Conservation (phyloP, 139 green algal genomes). For the Choricystis sp. region DNA sequence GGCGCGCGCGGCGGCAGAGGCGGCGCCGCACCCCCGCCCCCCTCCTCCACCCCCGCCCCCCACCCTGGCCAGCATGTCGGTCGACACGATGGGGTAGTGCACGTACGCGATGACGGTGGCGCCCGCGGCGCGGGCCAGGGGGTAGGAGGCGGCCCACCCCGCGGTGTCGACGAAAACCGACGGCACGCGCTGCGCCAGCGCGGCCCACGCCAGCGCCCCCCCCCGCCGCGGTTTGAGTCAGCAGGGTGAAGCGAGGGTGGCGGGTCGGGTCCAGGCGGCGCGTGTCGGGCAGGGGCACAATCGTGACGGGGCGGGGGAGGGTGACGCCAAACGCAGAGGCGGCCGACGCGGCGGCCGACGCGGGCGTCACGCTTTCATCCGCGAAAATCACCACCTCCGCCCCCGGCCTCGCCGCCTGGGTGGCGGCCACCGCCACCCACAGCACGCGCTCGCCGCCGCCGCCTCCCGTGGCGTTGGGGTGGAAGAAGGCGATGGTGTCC, state of each 20-base stretch:
- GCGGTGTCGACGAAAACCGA: conserved; percentile 81
- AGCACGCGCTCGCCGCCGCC: conserved; percentile 88
- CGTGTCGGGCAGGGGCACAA: conserved; percentile 35
- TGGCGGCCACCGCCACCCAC: conserved; percentile 40
- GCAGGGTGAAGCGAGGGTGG: conserved; percentile 76
- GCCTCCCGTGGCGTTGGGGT: conserved; percentile 76
- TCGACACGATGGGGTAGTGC: conserved; percentile 85
- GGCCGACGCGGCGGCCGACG: background rate
- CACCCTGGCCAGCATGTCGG: conserved; percentile 80
- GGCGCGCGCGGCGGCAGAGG: background rate
- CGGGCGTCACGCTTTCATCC: background rate
- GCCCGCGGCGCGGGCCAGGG: conserved; percentile 46
- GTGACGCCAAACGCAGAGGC: background rate
- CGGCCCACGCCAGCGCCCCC: conserved; percentile 48
- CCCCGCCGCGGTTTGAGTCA: conserved; percentile 56
- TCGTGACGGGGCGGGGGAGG: conserved; percentile 10
- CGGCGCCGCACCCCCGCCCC: background rate
- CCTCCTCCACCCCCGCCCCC: conserved; percentile 1
- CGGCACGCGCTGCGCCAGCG: conserved; percentile 40
- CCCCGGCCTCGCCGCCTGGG: background rate
- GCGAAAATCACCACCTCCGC: background rate
- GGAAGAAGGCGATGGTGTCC: conserved; percentile 80
- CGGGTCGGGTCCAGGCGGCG: conserved; percentile 32
- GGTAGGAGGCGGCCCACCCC: conserved; percentile 85
- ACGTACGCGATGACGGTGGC: conserved; percentile 60